phyloP scores from a whole-genome alignment of 495 filamentous ascomycete species.

The Penicillium steckii region DNA sequence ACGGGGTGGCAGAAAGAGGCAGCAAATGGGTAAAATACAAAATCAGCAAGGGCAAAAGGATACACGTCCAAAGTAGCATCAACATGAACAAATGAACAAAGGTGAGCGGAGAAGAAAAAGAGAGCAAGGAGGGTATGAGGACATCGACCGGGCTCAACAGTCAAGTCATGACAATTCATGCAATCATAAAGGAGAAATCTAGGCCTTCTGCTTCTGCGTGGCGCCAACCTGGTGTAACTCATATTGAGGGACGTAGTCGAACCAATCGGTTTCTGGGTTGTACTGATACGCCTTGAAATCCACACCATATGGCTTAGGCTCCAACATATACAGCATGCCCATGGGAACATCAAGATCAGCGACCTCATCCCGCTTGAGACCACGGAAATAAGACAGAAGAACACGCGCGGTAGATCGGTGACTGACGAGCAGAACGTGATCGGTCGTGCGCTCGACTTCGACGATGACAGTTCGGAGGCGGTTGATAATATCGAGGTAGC shows the following conservation, averaged over 20 bases:
- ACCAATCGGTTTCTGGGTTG: conserved; percentile 71
- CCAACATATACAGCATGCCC: conserved; percentile 87
- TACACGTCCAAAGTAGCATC: not conserved
- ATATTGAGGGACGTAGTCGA: conserved; percentile 77
- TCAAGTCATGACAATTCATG: conserved; percentile 23
- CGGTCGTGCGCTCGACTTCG: conserved; percentile 94
- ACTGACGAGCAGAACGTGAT: conserved; percentile 86
- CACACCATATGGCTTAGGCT: conserved; percentile 96
- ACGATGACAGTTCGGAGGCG: conserved; percentile 93
- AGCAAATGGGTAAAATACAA: conserved; percentile 1
- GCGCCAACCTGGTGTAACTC: conserved; percentile 56
- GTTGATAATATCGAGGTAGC: conserved; percentile 95
- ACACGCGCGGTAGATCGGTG: conserved; percentile 90
- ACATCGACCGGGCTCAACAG: no score
- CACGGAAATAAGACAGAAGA: conserved; percentile 92
- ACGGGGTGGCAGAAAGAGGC: not conserved
- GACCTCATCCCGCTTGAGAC: conserved; percentile 83
- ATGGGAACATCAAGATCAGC: conserved; percentile 90
- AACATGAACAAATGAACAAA: not conserved
- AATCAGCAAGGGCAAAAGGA: conserved; percentile 2
- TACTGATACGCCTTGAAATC: conserved; percentile 94
- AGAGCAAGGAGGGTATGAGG: no score
- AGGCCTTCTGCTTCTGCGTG: conserved; percentile 4
- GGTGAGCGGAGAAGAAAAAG: not conserved
- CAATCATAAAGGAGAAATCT: conserved; percentile 12